These are phyloP conservation scores for Fusarium kyushuense DNA, from an alignment of 2,329 filamentous ascomycete species.

Conservation along the genomic window DNA sequence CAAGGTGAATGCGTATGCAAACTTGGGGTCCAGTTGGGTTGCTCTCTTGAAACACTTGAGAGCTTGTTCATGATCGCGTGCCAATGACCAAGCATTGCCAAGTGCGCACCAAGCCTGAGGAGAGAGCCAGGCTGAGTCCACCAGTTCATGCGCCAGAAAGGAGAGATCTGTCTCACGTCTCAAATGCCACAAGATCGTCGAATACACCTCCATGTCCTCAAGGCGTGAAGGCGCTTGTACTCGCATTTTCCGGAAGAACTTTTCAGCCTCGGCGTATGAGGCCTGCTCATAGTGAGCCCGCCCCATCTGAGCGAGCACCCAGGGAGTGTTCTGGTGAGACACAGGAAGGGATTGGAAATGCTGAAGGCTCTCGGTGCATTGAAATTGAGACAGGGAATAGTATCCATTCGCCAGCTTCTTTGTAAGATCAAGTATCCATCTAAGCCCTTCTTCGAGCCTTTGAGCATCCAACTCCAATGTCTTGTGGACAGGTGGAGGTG, in stretches of 20 bases:
- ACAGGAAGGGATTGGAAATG: conserved; percentile 77
- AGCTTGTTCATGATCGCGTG: conserved; percentile 93
- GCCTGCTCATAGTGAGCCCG: conserved; percentile 92
- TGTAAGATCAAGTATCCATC: conserved; percentile 82
- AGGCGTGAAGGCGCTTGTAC: conserved; percentile 83
- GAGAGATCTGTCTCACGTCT: conserved; percentile 93
- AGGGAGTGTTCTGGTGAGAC: conserved; percentile 87
- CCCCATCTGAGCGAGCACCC: conserved; percentile 91
- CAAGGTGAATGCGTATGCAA: conserved; percentile 95
- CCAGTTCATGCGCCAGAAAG: conserved; percentile 89
- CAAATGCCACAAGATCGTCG: conserved; percentile 97
- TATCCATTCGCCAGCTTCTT: conserved; percentile 86
- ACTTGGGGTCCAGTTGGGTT: conserved; percentile 88
- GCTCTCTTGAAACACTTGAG: conserved; percentile 94
- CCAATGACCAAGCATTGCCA: conserved; percentile 93
- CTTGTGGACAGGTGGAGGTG: conserved; percentile 55
- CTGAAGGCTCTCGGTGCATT: conserved; percentile 80
- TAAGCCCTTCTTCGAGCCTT: conserved; percentile 80
- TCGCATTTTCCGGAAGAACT: conserved; percentile 83
- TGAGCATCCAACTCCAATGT: conserved; percentile 64
- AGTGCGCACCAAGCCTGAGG: conserved; percentile 96
- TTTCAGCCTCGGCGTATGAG: conserved; percentile 86
- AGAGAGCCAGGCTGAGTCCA: conserved; percentile 87
- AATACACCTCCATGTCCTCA: conserved; percentile 98
- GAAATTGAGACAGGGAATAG: conserved; percentile 81